Evolutionary conservation across 2,329 filamentous ascomycete genomes (phyloP).

Genomic region (Phyllosticta citribraziliensis): DNA sequence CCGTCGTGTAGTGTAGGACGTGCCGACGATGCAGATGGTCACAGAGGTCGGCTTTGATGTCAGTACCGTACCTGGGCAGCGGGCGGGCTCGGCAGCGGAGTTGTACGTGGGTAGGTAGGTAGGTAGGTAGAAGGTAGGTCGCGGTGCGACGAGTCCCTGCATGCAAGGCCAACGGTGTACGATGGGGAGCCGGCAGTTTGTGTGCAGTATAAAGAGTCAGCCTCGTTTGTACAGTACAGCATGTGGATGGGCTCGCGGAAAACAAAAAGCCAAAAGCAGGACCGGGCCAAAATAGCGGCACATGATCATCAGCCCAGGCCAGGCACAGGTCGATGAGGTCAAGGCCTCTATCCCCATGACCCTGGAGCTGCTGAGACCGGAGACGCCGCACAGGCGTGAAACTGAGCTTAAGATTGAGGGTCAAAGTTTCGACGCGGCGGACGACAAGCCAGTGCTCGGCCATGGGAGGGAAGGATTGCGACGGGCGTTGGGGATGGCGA

Average conservation of each 20-base stretch:
- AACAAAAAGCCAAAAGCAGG: neutral
- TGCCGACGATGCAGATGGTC: neutral
- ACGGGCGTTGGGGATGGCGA: neutral
- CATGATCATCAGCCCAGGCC: neutral
- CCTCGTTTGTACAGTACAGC: neutral
- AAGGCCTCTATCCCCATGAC: neutral
- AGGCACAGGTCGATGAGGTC: neutral
- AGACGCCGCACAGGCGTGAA: neutral
- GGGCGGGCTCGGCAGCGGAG: neutral
- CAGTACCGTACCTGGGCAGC: neutral
- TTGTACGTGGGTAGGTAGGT: too few species aligned
- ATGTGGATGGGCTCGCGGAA: neutral
- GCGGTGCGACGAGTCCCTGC: slow-evolving; percentile 8
- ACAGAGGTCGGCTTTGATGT: neutral
- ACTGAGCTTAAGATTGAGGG: neutral
- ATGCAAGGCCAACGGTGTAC: slow-evolving; percentile 1
- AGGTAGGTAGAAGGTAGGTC: too few species aligned
- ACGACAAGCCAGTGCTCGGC: neutral
- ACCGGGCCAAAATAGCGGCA: neutral
- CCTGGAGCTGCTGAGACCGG: neutral
- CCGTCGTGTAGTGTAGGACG: neutral
- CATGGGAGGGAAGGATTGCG: neutral
- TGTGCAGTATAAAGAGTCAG: slow-evolving; percentile 2
- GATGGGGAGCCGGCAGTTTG: slow-evolving; percentile 7
- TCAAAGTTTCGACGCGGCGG: neutral